Percentiles rank a stretch among this genome's conserved stretches.
phyloP scores from a whole-genome alignment of 441 rosid species.

The Pelargonium citronellum region DNA sequence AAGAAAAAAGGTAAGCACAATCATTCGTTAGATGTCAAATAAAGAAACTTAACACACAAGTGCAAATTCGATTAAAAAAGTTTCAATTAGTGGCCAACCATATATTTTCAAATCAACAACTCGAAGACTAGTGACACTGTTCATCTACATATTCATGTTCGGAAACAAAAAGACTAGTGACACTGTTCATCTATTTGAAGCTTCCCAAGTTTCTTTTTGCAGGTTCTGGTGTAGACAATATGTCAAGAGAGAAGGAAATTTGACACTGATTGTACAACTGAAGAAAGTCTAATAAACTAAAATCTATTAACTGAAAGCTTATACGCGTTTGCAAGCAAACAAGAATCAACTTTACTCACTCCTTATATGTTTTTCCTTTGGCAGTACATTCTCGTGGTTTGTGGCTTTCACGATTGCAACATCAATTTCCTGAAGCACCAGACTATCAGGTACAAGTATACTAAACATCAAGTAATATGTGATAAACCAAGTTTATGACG shows the following conservation, averaged over 20 bases:
- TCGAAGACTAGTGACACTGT: not conserved
- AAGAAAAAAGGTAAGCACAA: not conserved
- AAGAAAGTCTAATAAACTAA: not conserved
- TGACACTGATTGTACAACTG: too few relatives aligned
- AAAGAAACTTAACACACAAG: not conserved
- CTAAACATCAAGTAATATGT: not conserved
- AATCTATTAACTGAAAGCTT: not conserved
- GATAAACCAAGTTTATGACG: not conserved
- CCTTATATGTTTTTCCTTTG: conserved; percentile 39
- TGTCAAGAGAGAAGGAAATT: not conserved
- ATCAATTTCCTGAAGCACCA: conserved; percentile 28
- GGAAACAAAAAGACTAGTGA: not conserved
- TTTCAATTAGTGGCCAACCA: not conserved
- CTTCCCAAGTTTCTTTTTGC: not conserved
- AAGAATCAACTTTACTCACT: conserved; percentile 27
- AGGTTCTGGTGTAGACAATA: not conserved
- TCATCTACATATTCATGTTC: not conserved
- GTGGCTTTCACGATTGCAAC: conserved; percentile 52
- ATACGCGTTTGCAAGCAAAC: not conserved
- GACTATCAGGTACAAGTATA: conserved; percentile 1
- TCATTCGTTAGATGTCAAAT: not conserved
- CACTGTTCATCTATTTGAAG: not conserved
- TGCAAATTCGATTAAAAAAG: not conserved
- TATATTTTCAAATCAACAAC: not conserved
- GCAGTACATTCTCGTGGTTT: conserved; percentile 29